phyloP scores from a whole-genome alignment of 495 filamentous ascomycete genomes.

The Mytilinidion resinicola region DNA sequence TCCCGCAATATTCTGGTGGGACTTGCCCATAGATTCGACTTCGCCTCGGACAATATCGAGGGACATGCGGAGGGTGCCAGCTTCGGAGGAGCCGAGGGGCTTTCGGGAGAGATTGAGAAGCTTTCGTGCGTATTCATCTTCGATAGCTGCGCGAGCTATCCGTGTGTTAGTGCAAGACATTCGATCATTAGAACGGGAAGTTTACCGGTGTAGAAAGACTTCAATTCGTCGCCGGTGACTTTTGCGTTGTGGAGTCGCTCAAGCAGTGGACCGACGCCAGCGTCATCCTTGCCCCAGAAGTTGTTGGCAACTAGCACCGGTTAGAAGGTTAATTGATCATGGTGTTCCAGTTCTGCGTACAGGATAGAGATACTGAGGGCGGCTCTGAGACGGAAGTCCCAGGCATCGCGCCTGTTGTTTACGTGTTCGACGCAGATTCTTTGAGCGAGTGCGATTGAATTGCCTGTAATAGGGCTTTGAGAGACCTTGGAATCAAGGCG shows the following conservation, averaged over 20 bases:
- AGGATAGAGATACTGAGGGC: conserved; percentile 59
- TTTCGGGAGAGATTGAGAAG: conserved; percentile 81
- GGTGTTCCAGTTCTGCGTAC: conserved; percentile 37
- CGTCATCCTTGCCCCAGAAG: conserved; percentile 99
- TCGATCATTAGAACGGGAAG: background rate
- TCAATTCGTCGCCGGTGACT: conserved; percentile 89
- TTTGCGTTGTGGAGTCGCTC: conserved; percentile 97
- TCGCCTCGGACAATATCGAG: conserved; percentile 84
- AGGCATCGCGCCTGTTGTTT: conserved; percentile 47
- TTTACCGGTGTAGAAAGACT: conserved; percentile 79
- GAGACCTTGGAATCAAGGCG: background rate
- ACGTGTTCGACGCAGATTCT: conserved; percentile 21
- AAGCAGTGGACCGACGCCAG: conserved; percentile 84
- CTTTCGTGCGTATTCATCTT: conserved; percentile 97
- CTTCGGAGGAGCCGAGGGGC: conserved; percentile 80
- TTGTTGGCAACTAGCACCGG: conserved; percentile 79
- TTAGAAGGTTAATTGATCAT: conserved; percentile 19
- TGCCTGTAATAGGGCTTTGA: background rate
- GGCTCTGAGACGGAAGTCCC: conserved; percentile 52
- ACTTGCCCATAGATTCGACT: conserved; percentile 89
- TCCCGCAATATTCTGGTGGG: conserved; percentile 77
- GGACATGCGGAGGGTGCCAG: conserved; percentile 73
- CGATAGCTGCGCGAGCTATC: conserved; percentile 77
- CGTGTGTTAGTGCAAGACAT: conserved; percentile 13
- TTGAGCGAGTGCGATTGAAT: conserved; percentile 14